phyloP scores from a whole-genome alignment of 1,139 yeast genomes.

The Geotrichum macrosporum region DNA sequence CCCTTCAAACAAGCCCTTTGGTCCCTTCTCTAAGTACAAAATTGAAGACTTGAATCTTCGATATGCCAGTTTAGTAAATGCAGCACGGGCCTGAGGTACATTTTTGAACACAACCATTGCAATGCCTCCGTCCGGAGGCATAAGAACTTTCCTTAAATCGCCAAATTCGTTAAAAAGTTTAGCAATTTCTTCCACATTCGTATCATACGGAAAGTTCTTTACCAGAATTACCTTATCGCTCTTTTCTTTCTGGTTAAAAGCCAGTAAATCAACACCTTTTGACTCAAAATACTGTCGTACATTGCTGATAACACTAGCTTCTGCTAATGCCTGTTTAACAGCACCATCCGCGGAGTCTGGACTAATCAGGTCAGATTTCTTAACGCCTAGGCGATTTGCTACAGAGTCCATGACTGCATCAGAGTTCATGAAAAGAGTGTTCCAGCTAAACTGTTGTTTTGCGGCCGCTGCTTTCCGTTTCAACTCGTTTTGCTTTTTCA shows the following conservation, averaged over 20 bases:
- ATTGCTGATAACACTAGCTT: constrained; percentile 90
- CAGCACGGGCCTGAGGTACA: constrained; percentile 78
- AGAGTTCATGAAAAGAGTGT: constrained; percentile 80
- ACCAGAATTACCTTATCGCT: constrained; percentile 79
- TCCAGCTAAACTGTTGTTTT: constrained; percentile 89
- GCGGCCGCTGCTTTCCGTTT: constrained; percentile 81
- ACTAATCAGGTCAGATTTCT: constrained; percentile 78
- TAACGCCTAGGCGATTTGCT: constrained; percentile 75
- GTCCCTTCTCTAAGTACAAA: constrained; percentile 89
- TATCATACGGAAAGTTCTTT: constrained; percentile 86
- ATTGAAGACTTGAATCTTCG: constrained; percentile 83
- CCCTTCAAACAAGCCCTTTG: constrained; percentile 64
- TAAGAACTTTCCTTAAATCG: constrained; percentile 67
- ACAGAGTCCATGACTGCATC: constrained; percentile 92
- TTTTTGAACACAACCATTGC: constrained; percentile 92
- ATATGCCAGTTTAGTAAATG: constrained; percentile 82
- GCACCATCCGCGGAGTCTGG: constrained; percentile 85
- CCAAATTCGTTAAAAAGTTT: constrained; percentile 80
- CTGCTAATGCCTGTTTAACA: constrained; percentile 97
- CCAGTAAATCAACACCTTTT: constrained; percentile 77
- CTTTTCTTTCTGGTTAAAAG: constrained; percentile 66
- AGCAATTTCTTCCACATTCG: constrained; percentile 71
- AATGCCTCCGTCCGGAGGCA: constrained; percentile 97
- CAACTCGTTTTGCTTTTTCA: constrained; percentile 83
- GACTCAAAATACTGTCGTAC: constrained; percentile 81